Conservation (phyloP, 768 basidiomycete species). For the Asterophora parasitica region DNA sequence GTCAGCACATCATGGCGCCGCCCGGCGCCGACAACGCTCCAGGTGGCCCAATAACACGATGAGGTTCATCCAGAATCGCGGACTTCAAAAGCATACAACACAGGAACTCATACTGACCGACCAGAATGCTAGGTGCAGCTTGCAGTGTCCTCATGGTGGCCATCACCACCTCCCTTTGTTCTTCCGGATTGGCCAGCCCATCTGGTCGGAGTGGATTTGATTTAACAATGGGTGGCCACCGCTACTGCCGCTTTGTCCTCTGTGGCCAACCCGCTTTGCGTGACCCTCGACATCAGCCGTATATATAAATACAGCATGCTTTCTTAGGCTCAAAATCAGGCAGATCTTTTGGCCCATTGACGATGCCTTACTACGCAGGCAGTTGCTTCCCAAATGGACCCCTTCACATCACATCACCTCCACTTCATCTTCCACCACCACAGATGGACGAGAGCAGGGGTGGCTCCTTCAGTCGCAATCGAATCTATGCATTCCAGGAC, state of each 20-base stretch:
- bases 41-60: too few relatives aligned
- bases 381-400: neutral
- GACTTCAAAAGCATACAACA: too few relatives aligned
- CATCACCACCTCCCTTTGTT: neutral
- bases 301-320: neutral
- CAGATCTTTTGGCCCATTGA: neutral
- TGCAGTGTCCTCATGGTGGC: neutral
- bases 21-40: neutral
- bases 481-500: too few relatives aligned
- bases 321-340: neutral
- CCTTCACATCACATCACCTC: too few relatives aligned
- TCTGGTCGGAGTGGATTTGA: neutral
- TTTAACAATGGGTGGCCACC: neutral
- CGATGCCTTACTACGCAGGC: neutral
- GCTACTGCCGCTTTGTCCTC: conserved; percentile 10
- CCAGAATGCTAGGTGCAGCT: neutral
- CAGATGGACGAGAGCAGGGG: neutral
- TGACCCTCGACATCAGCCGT: neutral
- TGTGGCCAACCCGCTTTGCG: neutral
- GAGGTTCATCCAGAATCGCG: too few relatives aligned
- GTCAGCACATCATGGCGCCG: neutral
- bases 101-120: too few relatives aligned
- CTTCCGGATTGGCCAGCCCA: neutral
- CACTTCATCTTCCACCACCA: neutral
- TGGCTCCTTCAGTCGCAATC: too few relatives aligned